Evolutionary conservation across 805 yeast genomes (phyloP).

Genomic region (Candida methanosorbosa): DNA sequence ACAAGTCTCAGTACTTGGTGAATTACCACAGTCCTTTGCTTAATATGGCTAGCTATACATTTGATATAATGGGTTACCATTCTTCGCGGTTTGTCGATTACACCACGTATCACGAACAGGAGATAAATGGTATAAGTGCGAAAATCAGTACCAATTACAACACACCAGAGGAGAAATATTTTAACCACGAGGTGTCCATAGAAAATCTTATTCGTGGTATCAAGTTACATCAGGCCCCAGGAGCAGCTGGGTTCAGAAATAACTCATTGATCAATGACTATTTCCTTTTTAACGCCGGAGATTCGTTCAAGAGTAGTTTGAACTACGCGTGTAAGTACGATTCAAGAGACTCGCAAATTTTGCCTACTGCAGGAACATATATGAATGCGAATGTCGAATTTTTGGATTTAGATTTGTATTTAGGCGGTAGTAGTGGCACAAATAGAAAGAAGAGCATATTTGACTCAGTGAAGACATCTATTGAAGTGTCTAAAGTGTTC

Average conservation of each 20-base stretch:
- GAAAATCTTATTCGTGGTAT: slow-evolving; percentile 38
- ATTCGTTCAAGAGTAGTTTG: slow-evolving; percentile 35
- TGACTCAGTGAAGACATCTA: slow-evolving; percentile 6
- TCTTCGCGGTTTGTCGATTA: slow-evolving; percentile 40
- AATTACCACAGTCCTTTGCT: slow-evolving; percentile 38
- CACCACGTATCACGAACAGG: slow-evolving; percentile 35
- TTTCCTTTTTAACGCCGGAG: slow-evolving; percentile 32
- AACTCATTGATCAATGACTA: slow-evolving; percentile 24
- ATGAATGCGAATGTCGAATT: slow-evolving; percentile 29
- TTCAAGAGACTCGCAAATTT: slow-evolving; percentile 31
- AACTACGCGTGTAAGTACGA: slow-evolving; percentile 33
- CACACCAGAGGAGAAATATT: slow-evolving; percentile 7
- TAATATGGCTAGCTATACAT: slow-evolving; percentile 30
- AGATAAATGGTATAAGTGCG: slow-evolving; percentile 32
- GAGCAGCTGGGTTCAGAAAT: slow-evolving; percentile 13
- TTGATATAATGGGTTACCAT: slow-evolving; percentile 30
- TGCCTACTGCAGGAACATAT: slow-evolving; percentile 35
- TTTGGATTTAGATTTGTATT: slow-evolving; percentile 6
- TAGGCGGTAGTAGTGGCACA: not conserved
- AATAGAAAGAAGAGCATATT: not conserved
- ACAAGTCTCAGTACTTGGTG: slow-evolving; percentile 39
- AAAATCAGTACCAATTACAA: slow-evolving; percentile 28
- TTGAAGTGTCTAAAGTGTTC: slow-evolving; percentile 12
- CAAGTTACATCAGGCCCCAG: slow-evolving; percentile 12
- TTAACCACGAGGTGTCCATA: slow-evolving; percentile 41